Conservation (phyloP, 1,284 basidiomycete genomes). For the Leccinum subrobustum region DNA sequence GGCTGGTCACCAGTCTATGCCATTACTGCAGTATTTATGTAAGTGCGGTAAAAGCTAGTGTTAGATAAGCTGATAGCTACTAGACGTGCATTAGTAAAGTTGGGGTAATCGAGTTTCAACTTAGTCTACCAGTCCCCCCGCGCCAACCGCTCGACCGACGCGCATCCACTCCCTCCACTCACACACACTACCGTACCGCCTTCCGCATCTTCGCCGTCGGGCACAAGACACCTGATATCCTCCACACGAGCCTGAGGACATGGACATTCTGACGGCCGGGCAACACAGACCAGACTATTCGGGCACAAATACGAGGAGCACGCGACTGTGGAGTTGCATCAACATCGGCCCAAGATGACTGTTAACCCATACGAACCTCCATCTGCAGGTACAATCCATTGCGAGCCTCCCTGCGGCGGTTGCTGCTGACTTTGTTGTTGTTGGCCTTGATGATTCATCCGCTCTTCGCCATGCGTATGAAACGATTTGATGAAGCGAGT, state of each 20-base stretch:
- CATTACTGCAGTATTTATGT: neutral
- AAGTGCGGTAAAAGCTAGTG: too few relatives aligned
- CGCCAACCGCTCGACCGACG: conserved; percentile 47
- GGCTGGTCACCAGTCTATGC: neutral
- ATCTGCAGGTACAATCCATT: conserved; percentile 35
- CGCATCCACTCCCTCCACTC: conserved; percentile 53
- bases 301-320: conserved; percentile 64
- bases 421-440: conserved; percentile 31
- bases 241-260: conserved; percentile 59
- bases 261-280: conserved; percentile 53
- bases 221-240: conserved; percentile 59
- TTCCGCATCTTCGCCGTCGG: conserved; percentile 42
- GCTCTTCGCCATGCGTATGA: too few relatives aligned
- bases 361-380: conserved; percentile 25
- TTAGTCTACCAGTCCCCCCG: conserved; percentile 14
- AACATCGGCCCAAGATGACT: neutral
- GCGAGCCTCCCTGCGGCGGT: conserved; percentile 23
- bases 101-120: too few relatives aligned
- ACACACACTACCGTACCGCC: conserved; percentile 54
- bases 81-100: too few relatives aligned
- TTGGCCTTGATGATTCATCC: conserved; percentile 24
- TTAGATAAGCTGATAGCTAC: too few relatives aligned
- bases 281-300: conserved; percentile 56
- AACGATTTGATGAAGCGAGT: too few relatives aligned
- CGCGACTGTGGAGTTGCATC: conserved; percentile 40